Conservation (phyloP, 495 filamentous ascomycete genomes). For the Immersiella caudata region DNA sequence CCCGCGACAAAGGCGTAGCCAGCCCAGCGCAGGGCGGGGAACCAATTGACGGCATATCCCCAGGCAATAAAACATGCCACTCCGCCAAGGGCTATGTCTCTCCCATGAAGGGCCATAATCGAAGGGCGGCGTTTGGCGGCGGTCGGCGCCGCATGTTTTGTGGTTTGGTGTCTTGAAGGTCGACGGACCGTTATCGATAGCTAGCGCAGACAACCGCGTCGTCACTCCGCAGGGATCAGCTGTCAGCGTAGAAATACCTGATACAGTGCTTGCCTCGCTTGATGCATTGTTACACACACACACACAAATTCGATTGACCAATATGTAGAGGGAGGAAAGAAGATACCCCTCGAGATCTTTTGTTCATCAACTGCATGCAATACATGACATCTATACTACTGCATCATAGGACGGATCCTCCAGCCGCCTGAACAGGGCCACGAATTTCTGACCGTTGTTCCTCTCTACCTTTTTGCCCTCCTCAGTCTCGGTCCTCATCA, state of each 20-base stretch:
- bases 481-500: slow-evolving; percentile 88
- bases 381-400: slow-evolving; percentile 3
- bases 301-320: too few species aligned
- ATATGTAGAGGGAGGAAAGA: too few species aligned
- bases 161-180: slow-evolving; percentile 7
- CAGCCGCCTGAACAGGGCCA: slow-evolving; percentile 79
- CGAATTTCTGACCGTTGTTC: slow-evolving; percentile 84
- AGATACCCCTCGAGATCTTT: not conserved
- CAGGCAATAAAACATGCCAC: slow-evolving; percentile 79
- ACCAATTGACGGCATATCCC: slow-evolving; percentile 79
- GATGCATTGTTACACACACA: not conserved
- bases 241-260: not conserved
- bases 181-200: slow-evolving; percentile 20
- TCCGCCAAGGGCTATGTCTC: slow-evolving; percentile 71
- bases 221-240: slow-evolving; percentile 19
- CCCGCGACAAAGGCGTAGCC: slow-evolving; percentile 78
- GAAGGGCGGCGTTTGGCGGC: slow-evolving; percentile 31
- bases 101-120: slow-evolving; percentile 78
- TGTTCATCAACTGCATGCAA: not conserved
- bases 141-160: slow-evolving; percentile 47
- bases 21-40: slow-evolving; percentile 75
- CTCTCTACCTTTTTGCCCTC: slow-evolving; percentile 96
- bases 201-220: slow-evolving; percentile 5
- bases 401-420: slow-evolving; percentile 72
- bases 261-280: not conserved